Evolutionary conservation across 805 yeast genomes (phyloP), one percentile per base, ranked within the genome.

Genomic region (Ascoidea rubescens): DNA sequence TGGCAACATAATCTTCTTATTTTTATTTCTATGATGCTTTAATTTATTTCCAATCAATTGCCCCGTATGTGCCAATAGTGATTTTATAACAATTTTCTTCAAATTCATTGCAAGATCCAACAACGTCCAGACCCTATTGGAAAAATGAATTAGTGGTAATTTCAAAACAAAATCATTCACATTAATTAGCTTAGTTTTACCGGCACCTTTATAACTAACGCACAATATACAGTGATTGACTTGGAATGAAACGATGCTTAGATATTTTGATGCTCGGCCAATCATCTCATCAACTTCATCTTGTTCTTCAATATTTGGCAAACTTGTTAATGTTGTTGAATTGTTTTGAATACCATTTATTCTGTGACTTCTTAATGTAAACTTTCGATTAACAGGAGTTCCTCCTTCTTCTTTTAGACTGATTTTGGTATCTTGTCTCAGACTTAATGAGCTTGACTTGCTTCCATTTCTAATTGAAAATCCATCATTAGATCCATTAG

Each of bases 41-140:
- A 91, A 67, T 65, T 87, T 88, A 62, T 87, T 87, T n/a, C 84
- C 81, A 43, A 90, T 62, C 50, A 91, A 77, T 53, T 82, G 79
- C 3, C 96, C 96, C 0, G 90, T 75, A 58, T 84, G 88, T 48
- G 71, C 71, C 51, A 84, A 58, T 21, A 84, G 64, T 1, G 81
- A 71, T 60, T 74, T 80, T 45, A 80, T 66, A n/a, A 83, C 60
- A 44, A 79, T 80, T 60, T 79, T 83, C 62, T 82, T 81, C 52
- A 90, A 60, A 33, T 77, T 72, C 59, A 75, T 60, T 2, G 82
- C 70, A 46, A 90, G 67, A 57, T 90, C 97, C 51, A 79, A 69
- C 49, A 78, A 70, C 1, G 89, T 79, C 86, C 95, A 83, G 4
- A 84, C 74, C 69, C 78, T 78, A 63, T 84, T 80, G 43, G 65